Percentiles rank a stretch among this genome's conserved stretches.
phyloP scores from a whole-genome alignment of 768 basidiomycete species.

The Daedalea quercina region DNA sequence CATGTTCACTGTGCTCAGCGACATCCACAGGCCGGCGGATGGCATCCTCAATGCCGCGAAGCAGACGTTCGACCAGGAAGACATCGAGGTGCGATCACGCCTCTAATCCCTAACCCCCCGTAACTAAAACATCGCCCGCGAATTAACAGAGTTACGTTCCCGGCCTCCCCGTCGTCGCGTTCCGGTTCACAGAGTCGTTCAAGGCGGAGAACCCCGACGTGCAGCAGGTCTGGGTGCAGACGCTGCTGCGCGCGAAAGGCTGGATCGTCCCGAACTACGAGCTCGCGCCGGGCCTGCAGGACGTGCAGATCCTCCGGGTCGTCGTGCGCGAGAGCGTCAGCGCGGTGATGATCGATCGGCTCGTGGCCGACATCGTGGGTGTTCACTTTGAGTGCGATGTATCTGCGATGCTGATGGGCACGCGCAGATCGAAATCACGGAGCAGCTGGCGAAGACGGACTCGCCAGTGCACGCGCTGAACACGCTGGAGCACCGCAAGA shows the following conservation, averaged over 20 bases:
- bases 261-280: constrained; percentile 62
- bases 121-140: background rate
- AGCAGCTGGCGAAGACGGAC: constrained; percentile 41
- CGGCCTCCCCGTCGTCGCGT: constrained; percentile 46
- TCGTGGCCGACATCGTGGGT: constrained; percentile 65
- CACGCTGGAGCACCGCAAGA: constrained; percentile 27
- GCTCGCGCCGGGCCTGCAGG: constrained; percentile 44
- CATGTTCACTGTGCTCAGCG: constrained; percentile 44
- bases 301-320: constrained; percentile 53
- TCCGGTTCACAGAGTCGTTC: constrained; percentile 51
- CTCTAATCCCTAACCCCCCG: background rate
- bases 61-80: constrained; percentile 45
- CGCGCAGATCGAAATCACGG: constrained; percentile 55
- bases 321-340: constrained; percentile 52
- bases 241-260: constrained; percentile 37
- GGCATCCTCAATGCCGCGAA: no score
- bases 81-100: constrained; percentile 43
- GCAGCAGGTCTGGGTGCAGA: constrained; percentile 54
- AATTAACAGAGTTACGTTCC: constrained; percentile 35
- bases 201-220: constrained; percentile 45
- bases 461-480: constrained; percentile 49
- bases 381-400: background rate
- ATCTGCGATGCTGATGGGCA: background rate
- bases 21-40: constrained; percentile 42
- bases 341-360: constrained; percentile 41